Conservation (phyloP, 768 basidiomycete species). For the Cubamyces lactineus region DNA sequence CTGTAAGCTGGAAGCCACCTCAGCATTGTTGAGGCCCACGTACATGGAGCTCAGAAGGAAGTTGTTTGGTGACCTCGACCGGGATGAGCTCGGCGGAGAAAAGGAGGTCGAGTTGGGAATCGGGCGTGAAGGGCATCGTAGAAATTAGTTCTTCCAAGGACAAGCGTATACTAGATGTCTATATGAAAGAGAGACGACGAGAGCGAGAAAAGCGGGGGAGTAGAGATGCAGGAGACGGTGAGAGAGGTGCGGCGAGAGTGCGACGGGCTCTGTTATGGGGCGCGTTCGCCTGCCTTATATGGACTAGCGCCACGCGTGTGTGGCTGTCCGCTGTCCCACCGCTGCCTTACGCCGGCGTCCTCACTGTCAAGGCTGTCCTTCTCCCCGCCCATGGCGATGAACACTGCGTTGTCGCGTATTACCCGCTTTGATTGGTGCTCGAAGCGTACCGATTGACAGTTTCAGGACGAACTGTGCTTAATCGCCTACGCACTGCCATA, state of each 20-base stretch:
- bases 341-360: not conserved
- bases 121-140: conserved; percentile 56
- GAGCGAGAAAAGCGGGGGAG: conserved; percentile 1
- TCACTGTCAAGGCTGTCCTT: not conserved
- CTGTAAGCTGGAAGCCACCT: not conserved
- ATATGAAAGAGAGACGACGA: not conserved
- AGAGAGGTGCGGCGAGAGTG: not conserved
- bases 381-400: conserved; percentile 13
- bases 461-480: too few species aligned
- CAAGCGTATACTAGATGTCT: conserved; percentile 5
- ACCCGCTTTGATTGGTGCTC: too few species aligned
- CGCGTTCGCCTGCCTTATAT: conserved; percentile 9
- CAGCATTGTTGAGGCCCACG: conserved; percentile 24
- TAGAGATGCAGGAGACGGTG: not conserved
- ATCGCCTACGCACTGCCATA: too few species aligned
- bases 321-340: conserved; percentile 13
- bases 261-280: conserved; percentile 2
- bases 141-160: not conserved
- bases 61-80: conserved; percentile 54
- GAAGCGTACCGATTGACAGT: too few species aligned
- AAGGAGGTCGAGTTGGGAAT: conserved; percentile 72
- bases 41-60: conserved; percentile 73
- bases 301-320: conserved; percentile 11
- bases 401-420: not conserved
- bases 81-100: conserved; percentile 79